A percentile compares a stretch with the other conserved stretches of the same genome.
Conservation (phyloP, 1,139 yeast genomes). For the Scheffersomyces insectosa region DNA sequence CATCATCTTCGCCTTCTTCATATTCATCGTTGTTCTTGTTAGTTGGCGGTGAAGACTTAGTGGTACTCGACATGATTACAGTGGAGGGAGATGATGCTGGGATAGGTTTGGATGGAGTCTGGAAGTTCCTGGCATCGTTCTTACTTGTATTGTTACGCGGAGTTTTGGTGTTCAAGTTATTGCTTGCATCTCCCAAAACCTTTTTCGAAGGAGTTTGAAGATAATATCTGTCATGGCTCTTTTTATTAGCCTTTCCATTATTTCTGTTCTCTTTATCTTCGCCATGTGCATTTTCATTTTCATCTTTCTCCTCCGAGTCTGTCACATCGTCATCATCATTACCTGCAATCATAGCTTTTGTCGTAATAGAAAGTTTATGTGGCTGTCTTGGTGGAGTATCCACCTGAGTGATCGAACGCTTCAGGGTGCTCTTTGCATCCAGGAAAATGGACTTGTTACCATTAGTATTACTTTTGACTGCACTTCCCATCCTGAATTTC, state of each 20-base stretch:
- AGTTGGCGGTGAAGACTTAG: constrained; percentile 3
- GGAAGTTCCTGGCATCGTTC: constrained; percentile 6
- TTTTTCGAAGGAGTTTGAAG: constrained; percentile 37
- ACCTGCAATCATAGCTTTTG: constrained; percentile 16
- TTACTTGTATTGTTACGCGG: constrained; percentile 9
- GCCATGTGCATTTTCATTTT: constrained; percentile 14
- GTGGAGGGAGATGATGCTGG: constrained; percentile 26
- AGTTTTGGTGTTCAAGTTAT: constrained; percentile 16
- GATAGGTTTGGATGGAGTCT: constrained; percentile 21
- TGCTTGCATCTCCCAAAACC: constrained; percentile 27
- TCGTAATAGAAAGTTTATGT: constrained; percentile 30
- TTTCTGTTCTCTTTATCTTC: constrained; percentile 11
- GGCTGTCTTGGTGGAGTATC: constrained; percentile 47
- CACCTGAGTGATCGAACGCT: constrained; percentile 37
- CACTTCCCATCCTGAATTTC: constrained; percentile 32
- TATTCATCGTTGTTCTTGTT: constrained; percentile 3
- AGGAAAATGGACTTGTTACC: constrained; percentile 19
- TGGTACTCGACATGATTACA: constrained; percentile 21
- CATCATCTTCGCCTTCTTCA: constrained; percentile 5
- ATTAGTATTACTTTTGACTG: constrained; percentile 4
- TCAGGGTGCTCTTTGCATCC: constrained; percentile 29
- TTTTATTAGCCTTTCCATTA: constrained; percentile 8
- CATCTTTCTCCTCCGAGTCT: constrained; percentile 13
- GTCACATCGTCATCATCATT: constrained; percentile 12
- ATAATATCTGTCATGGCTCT: constrained; percentile 4